Base-by-base conservation (phyloP, 192 early-diverging fungal genomes). In the Coemansia sp. region DNA sequence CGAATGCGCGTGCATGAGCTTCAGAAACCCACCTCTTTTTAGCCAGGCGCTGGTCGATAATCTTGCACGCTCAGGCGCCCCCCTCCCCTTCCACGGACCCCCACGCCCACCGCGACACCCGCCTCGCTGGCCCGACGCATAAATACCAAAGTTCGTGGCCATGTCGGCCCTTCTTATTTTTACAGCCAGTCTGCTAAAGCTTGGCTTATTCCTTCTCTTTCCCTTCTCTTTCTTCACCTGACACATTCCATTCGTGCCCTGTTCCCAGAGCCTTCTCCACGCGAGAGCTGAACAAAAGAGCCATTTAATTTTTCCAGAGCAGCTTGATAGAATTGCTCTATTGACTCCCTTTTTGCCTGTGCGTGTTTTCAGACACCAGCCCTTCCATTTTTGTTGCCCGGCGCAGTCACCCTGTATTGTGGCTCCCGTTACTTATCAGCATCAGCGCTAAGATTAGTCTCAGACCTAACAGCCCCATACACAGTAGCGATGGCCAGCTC, bases 31-130 rank as follows among this genome's bases (percentile, higher is more conserved):
- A 21, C 56, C 56, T 59, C 62, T 61, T 72, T 32, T 62, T 69
- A 69, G 41, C 27, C 65, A 38, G 58, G 23, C 25, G 41, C 34
- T 62, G 58, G 32, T 21, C 73, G 67, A 75, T 75, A 75, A 75
- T 75, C 67, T 75, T 68, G 73, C 73, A 75, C 73, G 73, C 73
- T 75, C 73, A 67, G 73, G 73, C 73, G 68, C 56, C 64, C 49
- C 57, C 58, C 62, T 57, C 66, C 57, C 52, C 58, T 57, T 63
- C 63, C 60, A n/a, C 47, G 34, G 34, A 9, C 34, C 34, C 34
- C 34, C 34, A 38, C 34, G 34, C 8, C 34, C 34, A 38, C 34
- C 34, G 10, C 34, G 34, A 9, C 69, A 62, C 62, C 72, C 70
- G 54, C 59, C 64, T 69, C 34, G 57, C 61, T 44, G 52, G 73